Evolutionary conservation across 1,284 basidiomycete species (phyloP), one percentile per base, ranked within the genome.

Genomic region (Retiboletus flavoniger): DNA sequence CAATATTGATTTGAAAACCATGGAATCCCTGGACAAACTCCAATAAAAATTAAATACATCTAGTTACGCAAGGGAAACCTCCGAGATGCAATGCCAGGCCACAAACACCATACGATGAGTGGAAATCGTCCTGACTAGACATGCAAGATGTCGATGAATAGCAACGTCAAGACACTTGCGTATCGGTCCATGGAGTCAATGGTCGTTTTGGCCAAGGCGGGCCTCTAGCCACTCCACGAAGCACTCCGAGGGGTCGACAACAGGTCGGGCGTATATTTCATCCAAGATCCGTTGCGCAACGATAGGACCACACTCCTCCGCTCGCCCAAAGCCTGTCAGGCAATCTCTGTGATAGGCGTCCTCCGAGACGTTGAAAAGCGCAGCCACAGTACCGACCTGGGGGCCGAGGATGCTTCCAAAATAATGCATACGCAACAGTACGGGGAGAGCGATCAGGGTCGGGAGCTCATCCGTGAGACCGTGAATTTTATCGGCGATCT

Each of bases 291-390:
- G 78, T 61, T 78, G 75, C 1, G 78, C 84, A 31, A 90, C 80
- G 11, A 79, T 71, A 17, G 71, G 70, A 43, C 82, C 82, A 58
- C 82, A 88, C 62, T 89, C 86, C 58, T 91, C 89, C 38, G 88
- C 89, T 47, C 87, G 75, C 13, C 84, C 82, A 65, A 90, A 91
- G 17, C 89, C 89, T 36, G 80, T 73, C 40, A 91, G 71, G 67
- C 84, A 91, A 36, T 80, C 79, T 57, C 75, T 78, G 48, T 86
- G 75, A 63, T 91, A 91, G 59, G 80, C 80, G 4, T 73, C 77
- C 61, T 86, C 87, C 0, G 77, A 63, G 16, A 89, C 64, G 14
- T 80, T 80, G 17, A 89, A 69, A 60, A 89, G 75, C 13, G 71
- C 62, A 4, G 84, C 69, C 29, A 89, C 78, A 6, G 77, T 71